A percentile compares a stretch with the other conserved stretches of the same genome.
Evolutionary conservation across 495 filamentous ascomycete genomes (phyloP).

Genomic region (Hypoxylon cercidicola): DNA sequence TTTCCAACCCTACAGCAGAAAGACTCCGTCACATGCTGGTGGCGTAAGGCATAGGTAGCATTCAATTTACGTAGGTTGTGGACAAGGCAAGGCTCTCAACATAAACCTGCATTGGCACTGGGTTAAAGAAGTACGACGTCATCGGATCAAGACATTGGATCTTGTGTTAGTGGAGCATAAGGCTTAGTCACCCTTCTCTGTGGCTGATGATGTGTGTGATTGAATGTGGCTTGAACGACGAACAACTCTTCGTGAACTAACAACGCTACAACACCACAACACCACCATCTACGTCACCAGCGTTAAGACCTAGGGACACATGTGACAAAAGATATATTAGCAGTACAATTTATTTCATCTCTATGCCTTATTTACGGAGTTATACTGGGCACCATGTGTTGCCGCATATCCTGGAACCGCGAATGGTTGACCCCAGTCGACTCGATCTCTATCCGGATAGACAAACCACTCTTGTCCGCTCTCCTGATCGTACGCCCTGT

Average conservation of each 20-base stretch:
- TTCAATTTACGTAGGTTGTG: background rate
- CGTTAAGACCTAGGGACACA: too few relatives aligned
- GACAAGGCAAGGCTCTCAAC: background rate
- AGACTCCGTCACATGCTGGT: background rate
- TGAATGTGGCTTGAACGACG: too few relatives aligned
- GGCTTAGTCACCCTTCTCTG: too few relatives aligned
- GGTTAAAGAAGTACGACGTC: background rate
- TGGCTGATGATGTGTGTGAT: too few relatives aligned
- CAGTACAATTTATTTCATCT: too few relatives aligned
- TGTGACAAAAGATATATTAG: too few relatives aligned
- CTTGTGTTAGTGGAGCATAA: slow-evolving; percentile 5
- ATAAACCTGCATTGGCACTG: slow-evolving; percentile 4
- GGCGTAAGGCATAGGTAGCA: background rate
- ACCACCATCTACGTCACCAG: too few relatives aligned
- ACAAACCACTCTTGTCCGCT: slow-evolving; percentile 1
- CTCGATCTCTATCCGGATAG: slow-evolving; percentile 34
- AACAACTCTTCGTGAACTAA: too few relatives aligned
- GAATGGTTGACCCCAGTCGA: slow-evolving; percentile 39
- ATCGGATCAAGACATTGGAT: background rate
- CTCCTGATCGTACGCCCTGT: background rate
- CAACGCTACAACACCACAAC: too few relatives aligned
- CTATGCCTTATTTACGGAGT: background rate
- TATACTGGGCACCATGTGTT: slow-evolving; percentile 25
- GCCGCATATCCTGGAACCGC: slow-evolving; percentile 11
- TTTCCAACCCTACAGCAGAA: background rate